Conservation (phyloP, 495 filamentous ascomycete genomes). For the Lasiosphaeris hirsuta region DNA sequence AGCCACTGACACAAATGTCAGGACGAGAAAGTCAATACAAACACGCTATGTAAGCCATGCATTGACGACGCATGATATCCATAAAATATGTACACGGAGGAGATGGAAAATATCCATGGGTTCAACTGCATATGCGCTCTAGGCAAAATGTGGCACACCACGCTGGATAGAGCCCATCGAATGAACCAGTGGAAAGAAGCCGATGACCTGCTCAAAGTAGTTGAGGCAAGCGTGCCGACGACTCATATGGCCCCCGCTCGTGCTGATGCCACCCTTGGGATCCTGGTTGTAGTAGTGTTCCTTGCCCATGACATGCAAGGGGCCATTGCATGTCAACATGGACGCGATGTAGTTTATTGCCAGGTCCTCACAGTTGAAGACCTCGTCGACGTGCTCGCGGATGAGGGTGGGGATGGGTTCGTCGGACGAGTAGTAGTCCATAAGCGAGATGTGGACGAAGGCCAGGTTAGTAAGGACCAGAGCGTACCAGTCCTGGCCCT, state of each 20-base stretch:
- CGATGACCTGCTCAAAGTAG: conserved; percentile 7
- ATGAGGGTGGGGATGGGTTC: conserved; percentile 16
- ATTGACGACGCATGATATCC: too few relatives aligned
- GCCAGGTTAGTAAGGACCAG: conserved; percentile 20
- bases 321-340: conserved; percentile 19
- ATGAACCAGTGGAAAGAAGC: conserved; percentile 16
- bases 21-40: too few relatives aligned
- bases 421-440: conserved; percentile 20
- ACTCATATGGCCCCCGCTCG: conserved; percentile 8
- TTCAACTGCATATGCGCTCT: too few relatives aligned
- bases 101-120: too few relatives aligned
- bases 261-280: conserved; percentile 21
- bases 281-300: conserved; percentile 9
- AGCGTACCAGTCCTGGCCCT: conserved; percentile 11
- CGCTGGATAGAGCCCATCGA: conserved; percentile 10
- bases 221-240: conserved; percentile 15
- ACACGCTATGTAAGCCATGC: too few relatives aligned
- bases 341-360: conserved; percentile 20
- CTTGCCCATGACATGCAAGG: conserved; percentile 15
- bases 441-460: conserved; percentile 20
- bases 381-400: conserved; percentile 18
- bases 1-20: too few relatives aligned
- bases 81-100: too few relatives aligned
- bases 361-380: conserved; percentile 24
- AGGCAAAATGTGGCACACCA: conserved; percentile 3